These are phyloP conservation scores for Gymnopus androsaceus DNA, from an alignment of 1,284 basidiomycete species.

Conservation along the genomic window DNA sequence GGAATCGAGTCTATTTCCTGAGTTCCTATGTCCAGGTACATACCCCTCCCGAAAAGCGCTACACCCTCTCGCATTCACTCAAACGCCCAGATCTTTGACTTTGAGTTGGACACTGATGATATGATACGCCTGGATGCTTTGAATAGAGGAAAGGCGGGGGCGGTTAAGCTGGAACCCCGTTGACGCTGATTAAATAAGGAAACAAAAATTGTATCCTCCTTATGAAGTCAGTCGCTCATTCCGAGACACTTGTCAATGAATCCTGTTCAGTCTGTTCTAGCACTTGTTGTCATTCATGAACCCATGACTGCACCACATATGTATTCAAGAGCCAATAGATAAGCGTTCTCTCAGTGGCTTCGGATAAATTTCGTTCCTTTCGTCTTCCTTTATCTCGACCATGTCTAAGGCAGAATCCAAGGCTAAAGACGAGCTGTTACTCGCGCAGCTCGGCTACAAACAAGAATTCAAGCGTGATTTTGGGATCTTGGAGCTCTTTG, in stretches of 20 bases:
- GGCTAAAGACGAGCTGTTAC: conserved; percentile 13
- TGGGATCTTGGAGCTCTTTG: conserved; percentile 13
- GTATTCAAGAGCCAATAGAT: too few relatives aligned
- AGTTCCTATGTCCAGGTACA: conserved; percentile 54
- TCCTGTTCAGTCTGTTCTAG: too few relatives aligned
- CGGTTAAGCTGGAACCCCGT: conserved; percentile 77
- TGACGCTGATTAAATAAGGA: too few relatives aligned
- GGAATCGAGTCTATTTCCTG: too few relatives aligned
- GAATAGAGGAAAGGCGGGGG: conserved; percentile 64
- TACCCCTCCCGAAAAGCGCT: conserved; percentile 79
- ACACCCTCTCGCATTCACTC: conserved; percentile 65
- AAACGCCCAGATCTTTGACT: conserved; percentile 73
- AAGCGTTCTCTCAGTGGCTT: too few relatives aligned
- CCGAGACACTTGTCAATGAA: too few relatives aligned
- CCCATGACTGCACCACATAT: too few relatives aligned
- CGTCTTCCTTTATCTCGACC: background rate
- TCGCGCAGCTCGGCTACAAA: conserved; percentile 17
- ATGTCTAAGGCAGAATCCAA: background rate
- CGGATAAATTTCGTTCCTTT: background rate
- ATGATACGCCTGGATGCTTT: conserved; percentile 62
- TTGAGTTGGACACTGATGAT: conserved; percentile 64
- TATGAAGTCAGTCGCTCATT: too few relatives aligned
- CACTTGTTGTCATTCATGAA: too few relatives aligned
- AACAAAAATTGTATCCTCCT: too few relatives aligned
- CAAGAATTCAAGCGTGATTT: conserved; percentile 19